Base-by-base conservation (phyloP, 2,329 filamentous ascomycete genomes). In the Fusarium sp. region DNA sequence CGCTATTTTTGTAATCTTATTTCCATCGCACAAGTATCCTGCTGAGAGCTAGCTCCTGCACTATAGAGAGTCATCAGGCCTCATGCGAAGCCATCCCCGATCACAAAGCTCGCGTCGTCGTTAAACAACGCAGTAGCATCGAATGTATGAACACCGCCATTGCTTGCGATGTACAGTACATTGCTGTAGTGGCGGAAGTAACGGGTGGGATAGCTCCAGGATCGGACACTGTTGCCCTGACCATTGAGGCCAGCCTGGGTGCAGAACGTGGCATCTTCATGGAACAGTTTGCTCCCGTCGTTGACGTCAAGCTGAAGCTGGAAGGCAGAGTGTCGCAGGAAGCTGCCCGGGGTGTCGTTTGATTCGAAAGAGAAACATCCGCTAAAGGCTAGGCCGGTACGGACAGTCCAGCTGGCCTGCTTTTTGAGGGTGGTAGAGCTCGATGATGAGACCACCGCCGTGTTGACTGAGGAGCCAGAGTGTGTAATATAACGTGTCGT, bases 141-240 rank as follows among this genome's bases (percentile, higher is more conserved):
- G 14, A 65, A 71, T 1, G 51, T 49, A 27, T 71, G 55, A 17
- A 71, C 69, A 31, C 69, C 69, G 0, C 69, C 69, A 6, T 71
- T 58, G 1, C 64, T 60, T 10, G 64, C 22, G 40, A 16, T 42
- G 17, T 69, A 71, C 0, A 65, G 64, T 2, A 22, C 17, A 16
- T 71, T 66, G 4, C 65, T 35, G 12, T 62, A 71, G 6, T 71
- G 69, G 4, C 69, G 42, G 11, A 71, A 36, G 11, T 71, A 71
- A 1, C 69, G 51, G 0, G 69, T 72, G 1, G 69, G 69, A 24
- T 71, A 71, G 10, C 51, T 72, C 69, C 69, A 71, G 6, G 69
- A 72, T 20, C 69, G 49, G 3, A 71, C 24, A 0, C 64, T 57
- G 6, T 8, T 71, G 11, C 69, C 69, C 3, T 64, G 17, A 0